phyloP scores from a whole-genome alignment of 2,329 filamentous ascomycete genomes.

The Trichoderma guizhouense region DNA sequence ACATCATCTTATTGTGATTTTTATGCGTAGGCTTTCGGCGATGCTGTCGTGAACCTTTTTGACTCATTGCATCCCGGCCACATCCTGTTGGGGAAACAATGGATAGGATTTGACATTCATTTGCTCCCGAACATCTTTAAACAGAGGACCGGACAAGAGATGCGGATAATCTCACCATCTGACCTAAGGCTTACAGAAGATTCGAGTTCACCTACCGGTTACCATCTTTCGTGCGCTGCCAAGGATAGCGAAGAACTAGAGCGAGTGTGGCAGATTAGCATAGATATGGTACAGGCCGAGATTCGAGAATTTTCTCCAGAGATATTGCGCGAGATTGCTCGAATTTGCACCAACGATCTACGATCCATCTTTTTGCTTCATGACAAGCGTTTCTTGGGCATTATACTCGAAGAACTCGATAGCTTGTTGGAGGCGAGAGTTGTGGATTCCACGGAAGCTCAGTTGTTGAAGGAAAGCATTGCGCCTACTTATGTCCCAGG shows the following conservation, averaged over 20 bases:
- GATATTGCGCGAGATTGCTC: background rate
- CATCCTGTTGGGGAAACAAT: background rate
- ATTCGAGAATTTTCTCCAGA: background rate
- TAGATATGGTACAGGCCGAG: background rate
- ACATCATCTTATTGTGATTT: background rate
- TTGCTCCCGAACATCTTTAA: background rate
- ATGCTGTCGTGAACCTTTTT: background rate
- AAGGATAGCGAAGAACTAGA: background rate
- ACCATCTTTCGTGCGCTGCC: background rate
- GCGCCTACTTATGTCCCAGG: background rate
- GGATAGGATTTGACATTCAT: background rate
- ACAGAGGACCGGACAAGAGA: background rate
- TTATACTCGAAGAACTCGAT: background rate
- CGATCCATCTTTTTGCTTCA: background rate
- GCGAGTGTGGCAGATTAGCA: background rate
- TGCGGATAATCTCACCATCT: background rate
- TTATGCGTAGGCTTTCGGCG: background rate
- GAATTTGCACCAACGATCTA: background rate
- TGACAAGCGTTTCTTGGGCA: background rate
- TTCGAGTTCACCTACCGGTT: background rate
- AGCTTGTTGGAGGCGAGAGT: background rate
- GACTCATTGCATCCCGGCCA: background rate
- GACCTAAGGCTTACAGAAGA: background rate
- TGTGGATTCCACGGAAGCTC: background rate
- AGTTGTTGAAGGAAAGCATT: background rate